Conservation (phyloP, 768 basidiomycete genomes). For the Mycena haematopus region DNA sequence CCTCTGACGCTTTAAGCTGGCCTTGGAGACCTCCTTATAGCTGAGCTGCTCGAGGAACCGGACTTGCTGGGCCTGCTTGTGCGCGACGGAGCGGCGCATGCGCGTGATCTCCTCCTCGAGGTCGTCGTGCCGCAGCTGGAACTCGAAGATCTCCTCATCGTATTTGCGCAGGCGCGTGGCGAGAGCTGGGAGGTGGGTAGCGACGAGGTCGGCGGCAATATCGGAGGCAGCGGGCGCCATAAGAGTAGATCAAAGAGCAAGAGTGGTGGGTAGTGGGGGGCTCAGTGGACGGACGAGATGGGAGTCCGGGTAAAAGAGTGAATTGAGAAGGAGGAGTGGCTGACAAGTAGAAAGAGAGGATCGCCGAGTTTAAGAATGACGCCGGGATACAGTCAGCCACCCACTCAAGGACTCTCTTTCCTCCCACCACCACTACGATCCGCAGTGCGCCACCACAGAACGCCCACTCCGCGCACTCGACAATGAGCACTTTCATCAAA, state of each 20-base stretch:
- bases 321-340: conserved; percentile 2
- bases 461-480: background rate
- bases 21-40: conserved; percentile 1
- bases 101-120: conserved; percentile 17
- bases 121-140: conserved; percentile 19
- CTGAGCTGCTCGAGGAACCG: conserved; percentile 16
- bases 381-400: conserved; percentile 16
- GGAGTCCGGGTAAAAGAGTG: background rate
- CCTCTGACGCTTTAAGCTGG: conserved; percentile 15
- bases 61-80: conserved; percentile 22
- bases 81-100: conserved; percentile 13
- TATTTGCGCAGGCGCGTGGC: conserved; percentile 13
- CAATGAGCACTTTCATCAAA: conserved; percentile 23
- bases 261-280: background rate
- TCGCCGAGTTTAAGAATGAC: background rate
- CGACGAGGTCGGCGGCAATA: conserved; percentile 8
- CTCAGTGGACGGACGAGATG: background rate
- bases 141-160: conserved; percentile 20
- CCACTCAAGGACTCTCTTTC: conserved; percentile 1
- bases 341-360: conserved; percentile 5
- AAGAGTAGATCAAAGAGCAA: background rate
- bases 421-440: conserved; percentile 11
- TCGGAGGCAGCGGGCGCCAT: conserved; percentile 12
- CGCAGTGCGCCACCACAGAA: background rate
- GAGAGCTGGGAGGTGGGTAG: conserved; percentile 12